Conservation (phyloP, 225 moss, liverwort and hornwort genomes). For the Bryoerythrophyllum caledonicum region DNA sequence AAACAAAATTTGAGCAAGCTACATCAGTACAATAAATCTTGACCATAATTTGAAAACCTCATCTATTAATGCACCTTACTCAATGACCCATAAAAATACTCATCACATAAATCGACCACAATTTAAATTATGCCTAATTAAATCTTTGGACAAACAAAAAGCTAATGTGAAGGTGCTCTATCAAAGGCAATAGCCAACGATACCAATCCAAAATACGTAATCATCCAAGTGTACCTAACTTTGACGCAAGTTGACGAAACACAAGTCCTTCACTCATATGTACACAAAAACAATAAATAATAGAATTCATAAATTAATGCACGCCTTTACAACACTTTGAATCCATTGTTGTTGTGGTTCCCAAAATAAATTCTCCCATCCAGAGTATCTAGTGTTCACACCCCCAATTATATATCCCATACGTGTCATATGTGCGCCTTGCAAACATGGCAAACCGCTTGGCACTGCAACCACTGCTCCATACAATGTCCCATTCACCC, state of each 20-base stretch:
- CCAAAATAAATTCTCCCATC: slow-evolving; percentile 9
- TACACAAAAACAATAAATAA: slow-evolving; percentile 8
- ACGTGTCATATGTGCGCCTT: slow-evolving; percentile 62
- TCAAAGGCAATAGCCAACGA: neutral
- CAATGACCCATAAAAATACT: neutral
- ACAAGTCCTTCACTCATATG: neutral
- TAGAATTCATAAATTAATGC: neutral
- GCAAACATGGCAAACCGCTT: slow-evolving; percentile 85
- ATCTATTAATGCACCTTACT: neutral
- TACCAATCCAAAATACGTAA: too few relatives aligned
- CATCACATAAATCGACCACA: neutral
- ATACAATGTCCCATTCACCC: slow-evolving; percentile 65
- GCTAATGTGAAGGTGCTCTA: neutral
- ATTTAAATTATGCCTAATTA: too few relatives aligned
- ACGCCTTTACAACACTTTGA: slow-evolving; percentile 13
- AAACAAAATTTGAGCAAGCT: too few relatives aligned
- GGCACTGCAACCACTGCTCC: too few relatives aligned
- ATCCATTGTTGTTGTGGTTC: neutral
- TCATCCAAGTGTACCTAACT: neutral
- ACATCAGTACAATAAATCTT: neutral
- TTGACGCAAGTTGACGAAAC: neutral
- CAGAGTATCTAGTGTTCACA: slow-evolving; percentile 1
- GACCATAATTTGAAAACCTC: neutral
- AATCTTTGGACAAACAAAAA: neutral
- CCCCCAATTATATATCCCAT: neutral